Percentiles rank a stretch among this genome's conserved stretches.
Evolutionary conservation across 306 rosid genomes (phyloP).

Genomic region (Luffa aegyptiaca): DNA sequence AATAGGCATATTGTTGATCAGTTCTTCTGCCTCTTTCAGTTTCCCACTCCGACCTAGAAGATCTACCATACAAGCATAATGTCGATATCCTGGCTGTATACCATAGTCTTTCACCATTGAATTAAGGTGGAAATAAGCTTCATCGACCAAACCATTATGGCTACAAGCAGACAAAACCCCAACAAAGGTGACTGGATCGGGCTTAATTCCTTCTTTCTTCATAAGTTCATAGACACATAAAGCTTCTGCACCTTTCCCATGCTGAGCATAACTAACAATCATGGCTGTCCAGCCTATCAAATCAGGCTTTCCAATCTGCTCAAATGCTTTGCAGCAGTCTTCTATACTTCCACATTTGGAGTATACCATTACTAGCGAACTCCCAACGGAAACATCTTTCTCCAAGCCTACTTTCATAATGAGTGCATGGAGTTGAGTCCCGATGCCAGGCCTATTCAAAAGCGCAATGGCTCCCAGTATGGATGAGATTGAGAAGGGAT

Average conservation of each 20-base stretch:
- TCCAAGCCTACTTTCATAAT: conserved; percentile 38
- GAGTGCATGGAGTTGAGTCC: conserved; percentile 59
- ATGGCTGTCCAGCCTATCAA: conserved; percentile 65
- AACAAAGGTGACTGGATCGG: conserved; percentile 67
- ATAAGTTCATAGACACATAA: conserved; percentile 50
- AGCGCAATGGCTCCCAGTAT: conserved; percentile 41
- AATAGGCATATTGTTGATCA: conserved; percentile 45
- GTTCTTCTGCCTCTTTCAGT: conserved; percentile 41
- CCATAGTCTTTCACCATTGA: conserved; percentile 49
- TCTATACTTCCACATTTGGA: conserved; percentile 64
- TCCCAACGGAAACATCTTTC: conserved; percentile 48
- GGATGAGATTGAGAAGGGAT: conserved; percentile 47
- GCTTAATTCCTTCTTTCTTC: conserved; percentile 54
- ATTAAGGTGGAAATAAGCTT: conserved; percentile 51
- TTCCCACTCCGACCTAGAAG: conserved; percentile 67
- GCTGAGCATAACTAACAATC: conserved; percentile 68
- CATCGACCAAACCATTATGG: conserved; percentile 62
- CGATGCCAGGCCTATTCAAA: conserved; percentile 27
- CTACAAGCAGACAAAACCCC: conserved; percentile 70
- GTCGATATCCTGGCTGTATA: conserved; percentile 47
- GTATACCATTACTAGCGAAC: conserved; percentile 64
- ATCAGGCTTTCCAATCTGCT: conserved; percentile 52
- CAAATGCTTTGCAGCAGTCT: conserved; percentile 57
- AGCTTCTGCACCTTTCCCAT: conserved; percentile 66
- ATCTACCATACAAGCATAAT: conserved; percentile 73